Evolutionary conservation across 176 grass and related monocot species (phyloP).

Genomic region (Carex kokanica): DNA sequence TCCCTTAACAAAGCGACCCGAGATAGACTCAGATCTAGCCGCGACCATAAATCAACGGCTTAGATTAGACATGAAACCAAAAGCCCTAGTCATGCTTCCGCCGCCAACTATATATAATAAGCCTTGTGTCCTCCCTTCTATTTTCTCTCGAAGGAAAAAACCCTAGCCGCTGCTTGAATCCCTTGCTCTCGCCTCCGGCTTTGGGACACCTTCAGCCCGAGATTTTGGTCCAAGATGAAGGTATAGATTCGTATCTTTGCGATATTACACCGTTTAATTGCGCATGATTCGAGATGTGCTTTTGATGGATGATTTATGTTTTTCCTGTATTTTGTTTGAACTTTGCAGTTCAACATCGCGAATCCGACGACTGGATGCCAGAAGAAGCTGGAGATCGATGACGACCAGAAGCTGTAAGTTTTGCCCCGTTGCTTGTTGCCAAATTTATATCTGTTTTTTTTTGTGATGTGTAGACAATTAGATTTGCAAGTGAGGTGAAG

Average conservation of each 20-base stretch:
- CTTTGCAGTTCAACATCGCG: conserved; percentile 80
- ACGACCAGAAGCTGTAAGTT: conserved; percentile 97
- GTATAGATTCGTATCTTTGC: not conserved
- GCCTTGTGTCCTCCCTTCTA: not conserved
- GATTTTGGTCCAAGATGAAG: conserved; percentile 42
- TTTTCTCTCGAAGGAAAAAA: conserved; percentile 36
- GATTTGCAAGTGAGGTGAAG: not conserved
- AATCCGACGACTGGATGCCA: conserved; percentile 94
- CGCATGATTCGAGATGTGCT: not conserved
- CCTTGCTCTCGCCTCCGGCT: not conserved
- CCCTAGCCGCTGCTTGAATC: conserved; percentile 40
- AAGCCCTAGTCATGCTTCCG: not conserved
- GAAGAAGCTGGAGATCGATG: conserved; percentile 94
- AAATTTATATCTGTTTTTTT: not conserved
- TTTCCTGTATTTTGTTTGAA: not conserved
- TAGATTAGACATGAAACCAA: not conserved
- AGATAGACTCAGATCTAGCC: not conserved
- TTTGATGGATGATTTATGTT: not conserved
- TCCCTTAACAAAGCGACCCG: not conserved
- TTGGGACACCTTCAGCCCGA: not conserved
- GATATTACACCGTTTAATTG: not conserved
- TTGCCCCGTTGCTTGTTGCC: not conserved
- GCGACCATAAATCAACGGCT: not conserved
- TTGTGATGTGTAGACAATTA: not conserved
- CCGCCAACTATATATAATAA: conserved; percentile 20